Evolutionary conservation across 2,329 filamentous ascomycete species (phyloP), one percentile per base, ranked within the genome.

Genomic region (Botryotinia calthae): DNA sequence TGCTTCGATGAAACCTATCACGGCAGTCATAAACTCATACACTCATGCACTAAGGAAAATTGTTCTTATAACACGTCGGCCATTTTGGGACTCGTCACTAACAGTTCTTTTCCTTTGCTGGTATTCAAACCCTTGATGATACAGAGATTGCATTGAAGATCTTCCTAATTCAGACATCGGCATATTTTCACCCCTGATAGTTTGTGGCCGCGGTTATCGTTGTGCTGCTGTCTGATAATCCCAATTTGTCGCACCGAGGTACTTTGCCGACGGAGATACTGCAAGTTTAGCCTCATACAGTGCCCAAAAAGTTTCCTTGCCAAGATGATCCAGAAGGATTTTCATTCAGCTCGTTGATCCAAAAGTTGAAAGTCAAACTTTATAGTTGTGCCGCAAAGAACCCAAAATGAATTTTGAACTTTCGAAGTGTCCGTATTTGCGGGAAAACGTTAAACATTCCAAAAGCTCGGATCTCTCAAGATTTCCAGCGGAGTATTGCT

Each of bases 61-160:
- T 66, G 16, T 44, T 71, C n/a, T 58, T 65, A 71, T 59, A 37
- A 66, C 22, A 58, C 22, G 5, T 58, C 44, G 34, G 22, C 70
- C 61, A 44, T 48, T 71, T 66, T 67, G 22, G 48, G 48, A 66
- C 42, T 51, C 61, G 44, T 31, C 48, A 59, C 37, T 16, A 58
- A 71, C 48, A 51, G 40, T 56, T 37, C 37, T 71, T 71, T 66
- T 46, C 70, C 70, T 34, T 44, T 66, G 70, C 48, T 42, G 70
- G 70, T 48, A 54, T 46, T 58, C 9, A 42, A 42, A 71, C 48
- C 61, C 70, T 66, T 42, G 61, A 46, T 58, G 20, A n/a, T 40
- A 48, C 44, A 71, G 48, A 71, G 56, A 71, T 66, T 71, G 44
- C 61, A 71, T 66, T 66, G 61, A 71, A 65, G 70, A 71, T 71